Conservation (phyloP, 495 filamentous ascomycete genomes). For the Aspergillus affinis region DNA sequence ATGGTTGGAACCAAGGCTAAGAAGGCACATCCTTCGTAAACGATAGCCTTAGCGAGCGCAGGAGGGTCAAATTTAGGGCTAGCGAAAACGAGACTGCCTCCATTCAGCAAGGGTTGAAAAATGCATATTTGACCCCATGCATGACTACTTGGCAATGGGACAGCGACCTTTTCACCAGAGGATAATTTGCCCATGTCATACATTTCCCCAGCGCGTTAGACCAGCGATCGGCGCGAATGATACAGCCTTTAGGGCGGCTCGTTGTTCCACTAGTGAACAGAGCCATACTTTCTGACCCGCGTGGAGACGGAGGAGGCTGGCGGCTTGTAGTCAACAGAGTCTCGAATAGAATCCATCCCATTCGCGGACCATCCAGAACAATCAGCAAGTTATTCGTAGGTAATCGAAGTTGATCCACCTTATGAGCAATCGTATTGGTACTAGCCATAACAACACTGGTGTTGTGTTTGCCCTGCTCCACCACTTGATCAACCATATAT, state of each 20-base stretch:
- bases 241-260: slow-evolving; percentile 40
- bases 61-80: slow-evolving; percentile 31
- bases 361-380: slow-evolving; percentile 13
- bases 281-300: slow-evolving; percentile 14
- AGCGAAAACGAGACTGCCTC: slow-evolving; percentile 31
- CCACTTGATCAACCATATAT: slow-evolving; percentile 20
- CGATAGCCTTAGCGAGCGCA: slow-evolving; percentile 28
- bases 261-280: slow-evolving; percentile 48
- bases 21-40: slow-evolving; percentile 26
- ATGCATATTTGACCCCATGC: slow-evolving; percentile 34
- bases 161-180: slow-evolving; percentile 25
- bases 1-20: slow-evolving; percentile 39
- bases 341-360: slow-evolving; percentile 16
- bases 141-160: slow-evolving; percentile 38
- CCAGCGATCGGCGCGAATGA: slow-evolving; percentile 15
- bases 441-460: slow-evolving; percentile 11
- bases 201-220: not conserved
- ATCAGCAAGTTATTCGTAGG: slow-evolving; percentile 13
- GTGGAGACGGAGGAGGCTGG: not conserved
- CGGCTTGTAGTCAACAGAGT: slow-evolving; percentile 8
- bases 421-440: slow-evolving; percentile 6
- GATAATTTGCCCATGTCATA: slow-evolving; percentile 5
- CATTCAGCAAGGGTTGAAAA: slow-evolving; percentile 28
- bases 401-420: slow-evolving; percentile 11
- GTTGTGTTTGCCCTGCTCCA: slow-evolving; percentile 6